Evolutionary conservation across 192 early-diverging fungal species (phyloP).

Genomic region (Gryganskiella cystojenkinii): DNA sequence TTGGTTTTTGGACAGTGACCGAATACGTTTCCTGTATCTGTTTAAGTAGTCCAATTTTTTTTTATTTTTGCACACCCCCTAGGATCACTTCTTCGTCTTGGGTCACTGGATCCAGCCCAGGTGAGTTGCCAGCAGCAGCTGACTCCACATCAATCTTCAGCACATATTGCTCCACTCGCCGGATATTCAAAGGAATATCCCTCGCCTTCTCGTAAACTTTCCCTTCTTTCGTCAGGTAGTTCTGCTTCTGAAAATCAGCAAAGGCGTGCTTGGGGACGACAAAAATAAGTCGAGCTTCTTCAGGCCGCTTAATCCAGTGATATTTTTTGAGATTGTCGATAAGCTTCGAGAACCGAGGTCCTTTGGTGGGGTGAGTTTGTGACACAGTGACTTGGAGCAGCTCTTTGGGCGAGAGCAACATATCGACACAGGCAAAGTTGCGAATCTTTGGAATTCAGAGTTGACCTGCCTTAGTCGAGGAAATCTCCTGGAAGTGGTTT

Average conservation of each 20-base stretch:
- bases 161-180: constrained; percentile 3
- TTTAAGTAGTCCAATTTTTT: too few relatives aligned
- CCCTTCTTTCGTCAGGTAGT: neutral
- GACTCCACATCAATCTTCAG: neutral
- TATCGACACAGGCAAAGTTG: neutral
- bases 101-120: neutral
- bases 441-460: neutral
- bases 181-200: neutral
- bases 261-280: neutral
- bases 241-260: neutral
- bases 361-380: constrained; percentile 13
- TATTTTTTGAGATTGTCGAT: constrained; percentile 13
- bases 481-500: too few relatives aligned
- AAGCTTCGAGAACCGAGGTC: constrained; percentile 18
- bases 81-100: too few relatives aligned
- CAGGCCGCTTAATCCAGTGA: neutral
- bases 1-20: too few relatives aligned
- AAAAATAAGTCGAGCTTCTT: constrained; percentile 1
- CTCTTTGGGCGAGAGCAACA: too few relatives aligned
- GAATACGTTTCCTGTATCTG: too few relatives aligned
- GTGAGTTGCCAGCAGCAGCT: constrained; percentile 4
- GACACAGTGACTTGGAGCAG: constrained; percentile 5
- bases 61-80: too few relatives aligned
- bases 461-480: too few relatives aligned
- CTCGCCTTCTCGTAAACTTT: neutral